Conservation (phyloP, 768 basidiomycete species). For the Cystoderma amianthinum region DNA sequence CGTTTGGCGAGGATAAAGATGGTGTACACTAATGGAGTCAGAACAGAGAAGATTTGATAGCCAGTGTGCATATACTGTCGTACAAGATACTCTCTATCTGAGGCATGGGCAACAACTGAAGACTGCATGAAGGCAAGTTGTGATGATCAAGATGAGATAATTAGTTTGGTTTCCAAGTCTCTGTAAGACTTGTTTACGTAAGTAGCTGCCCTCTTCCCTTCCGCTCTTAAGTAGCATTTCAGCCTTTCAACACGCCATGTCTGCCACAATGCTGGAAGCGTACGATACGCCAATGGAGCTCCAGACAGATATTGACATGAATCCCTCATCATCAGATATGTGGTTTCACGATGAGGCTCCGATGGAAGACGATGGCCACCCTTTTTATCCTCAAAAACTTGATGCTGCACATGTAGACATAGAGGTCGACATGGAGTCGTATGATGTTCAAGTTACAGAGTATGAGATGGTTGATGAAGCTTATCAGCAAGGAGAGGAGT, state of each 20-base stretch:
- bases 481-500: conserved; percentile 19
- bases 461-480: conserved; percentile 50
- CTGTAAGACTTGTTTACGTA: neutral
- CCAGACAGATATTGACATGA: conserved; percentile 53
- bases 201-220: neutral
- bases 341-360: conserved; percentile 47
- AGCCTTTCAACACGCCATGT: conserved; percentile 22
- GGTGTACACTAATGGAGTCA: conserved; percentile 56
- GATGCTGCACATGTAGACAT: conserved; percentile 30
- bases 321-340: conserved; percentile 36
- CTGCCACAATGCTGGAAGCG: conserved; percentile 39
- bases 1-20: conserved; percentile 45
- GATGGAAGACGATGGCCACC: conserved; percentile 53
- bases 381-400: conserved; percentile 9
- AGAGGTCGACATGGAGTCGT: conserved; percentile 64
- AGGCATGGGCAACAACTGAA: conserved; percentile 29
- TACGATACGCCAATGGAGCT: conserved; percentile 68
- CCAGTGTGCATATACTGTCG: conserved; percentile 59
- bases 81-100: conserved; percentile 61
- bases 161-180: neutral
- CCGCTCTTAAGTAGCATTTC: conserved; percentile 4
- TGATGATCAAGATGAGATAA: neutral
- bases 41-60: conserved; percentile 58
- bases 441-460: conserved; percentile 39
- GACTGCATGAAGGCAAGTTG: neutral